Conservation (phyloP, 345 rosid species). For the Noccaea bulbosa region DNA sequence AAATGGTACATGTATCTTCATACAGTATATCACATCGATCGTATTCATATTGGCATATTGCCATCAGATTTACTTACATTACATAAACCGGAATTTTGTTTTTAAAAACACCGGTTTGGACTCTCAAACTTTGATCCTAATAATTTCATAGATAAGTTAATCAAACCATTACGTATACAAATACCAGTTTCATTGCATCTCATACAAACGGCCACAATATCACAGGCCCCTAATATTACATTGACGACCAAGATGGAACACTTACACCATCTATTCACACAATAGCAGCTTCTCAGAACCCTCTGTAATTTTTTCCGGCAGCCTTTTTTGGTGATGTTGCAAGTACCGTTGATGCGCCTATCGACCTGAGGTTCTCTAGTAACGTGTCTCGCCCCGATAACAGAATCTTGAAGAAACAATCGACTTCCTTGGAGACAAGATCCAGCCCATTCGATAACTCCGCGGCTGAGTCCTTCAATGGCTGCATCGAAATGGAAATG, state of each 20-base stretch:
- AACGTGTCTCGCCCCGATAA: conserved; percentile 43
- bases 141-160: conserved; percentile 21
- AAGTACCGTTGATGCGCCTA: background rate
- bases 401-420: conserved; percentile 46
- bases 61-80: no score
- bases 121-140: no score
- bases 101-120: no score
- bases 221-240: conserved; percentile 31
- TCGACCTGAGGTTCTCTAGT: conserved; percentile 46
- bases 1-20: no score
- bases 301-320: conserved; percentile 45
- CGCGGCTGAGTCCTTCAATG: conserved; percentile 35
- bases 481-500: conserved; percentile 13
- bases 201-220: conserved; percentile 31
- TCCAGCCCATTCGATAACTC: conserved; percentile 42
- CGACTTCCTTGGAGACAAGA: conserved; percentile 44
- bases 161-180: conserved; percentile 30
- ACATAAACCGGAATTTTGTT: no score
- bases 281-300: conserved; percentile 36
- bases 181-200: conserved; percentile 29
- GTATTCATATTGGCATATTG: no score
- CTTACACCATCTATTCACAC: conserved; percentile 39
- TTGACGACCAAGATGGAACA: conserved; percentile 38
- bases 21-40: no score
- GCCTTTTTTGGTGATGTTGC: conserved; percentile 44